phyloP scores from a whole-genome alignment of 441 rosid genomes.

The Pelargonium fulgidum region DNA sequence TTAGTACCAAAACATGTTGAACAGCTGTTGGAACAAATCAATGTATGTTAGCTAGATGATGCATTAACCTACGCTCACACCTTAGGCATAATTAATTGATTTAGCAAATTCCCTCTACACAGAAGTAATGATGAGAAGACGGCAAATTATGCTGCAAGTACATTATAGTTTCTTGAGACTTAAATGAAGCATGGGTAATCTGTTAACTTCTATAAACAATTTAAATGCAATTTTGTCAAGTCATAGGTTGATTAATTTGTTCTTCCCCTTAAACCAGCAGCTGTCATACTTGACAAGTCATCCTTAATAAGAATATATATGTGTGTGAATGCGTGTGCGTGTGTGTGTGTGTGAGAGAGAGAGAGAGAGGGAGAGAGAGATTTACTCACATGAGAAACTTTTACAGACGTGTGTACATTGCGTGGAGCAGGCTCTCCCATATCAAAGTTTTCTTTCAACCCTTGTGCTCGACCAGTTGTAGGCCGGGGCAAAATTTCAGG shows the following conservation, averaged over 20 bases:
- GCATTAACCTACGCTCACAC: not conserved
- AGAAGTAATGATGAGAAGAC: too few species aligned
- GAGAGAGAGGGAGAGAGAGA: not conserved
- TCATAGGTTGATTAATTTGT: not conserved
- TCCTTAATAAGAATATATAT: not conserved
- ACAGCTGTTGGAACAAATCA: not conserved
- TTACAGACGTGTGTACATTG: conserved; percentile 75
- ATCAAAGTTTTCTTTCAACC: conserved; percentile 57
- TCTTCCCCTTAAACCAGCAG: not conserved
- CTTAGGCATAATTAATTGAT: too few species aligned
- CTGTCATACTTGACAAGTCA: not conserved
- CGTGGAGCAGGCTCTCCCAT: conserved; percentile 65
- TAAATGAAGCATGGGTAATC: not conserved
- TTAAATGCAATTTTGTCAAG: not conserved
- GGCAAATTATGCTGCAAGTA: too few species aligned
- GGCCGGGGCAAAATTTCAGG: conserved; percentile 83
- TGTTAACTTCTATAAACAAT: not conserved
- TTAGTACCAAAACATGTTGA: not conserved
- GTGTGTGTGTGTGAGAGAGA: too few species aligned
- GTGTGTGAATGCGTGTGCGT: too few species aligned
- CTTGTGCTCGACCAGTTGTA: conserved; percentile 53
- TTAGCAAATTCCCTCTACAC: too few species aligned
- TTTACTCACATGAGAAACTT: conserved; percentile 59
- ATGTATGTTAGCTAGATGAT: too few species aligned
- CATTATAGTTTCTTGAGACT: not conserved